Conservation (phyloP, 306 rosid species). For the Rubus idaeus region DNA sequence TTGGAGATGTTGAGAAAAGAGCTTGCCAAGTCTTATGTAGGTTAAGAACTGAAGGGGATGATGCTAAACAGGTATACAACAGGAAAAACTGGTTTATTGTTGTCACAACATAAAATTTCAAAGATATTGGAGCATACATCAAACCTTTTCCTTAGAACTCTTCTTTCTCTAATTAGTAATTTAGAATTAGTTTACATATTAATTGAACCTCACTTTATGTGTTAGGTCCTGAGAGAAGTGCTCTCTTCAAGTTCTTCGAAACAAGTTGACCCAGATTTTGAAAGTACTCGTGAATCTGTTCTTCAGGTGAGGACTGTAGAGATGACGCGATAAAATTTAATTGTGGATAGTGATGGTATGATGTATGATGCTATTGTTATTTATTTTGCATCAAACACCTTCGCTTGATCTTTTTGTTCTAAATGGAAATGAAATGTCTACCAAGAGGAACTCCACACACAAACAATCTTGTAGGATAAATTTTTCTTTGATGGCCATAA, state of each 20-base stretch:
- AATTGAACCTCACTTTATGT: conserved; percentile 17
- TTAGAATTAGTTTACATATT: background rate
- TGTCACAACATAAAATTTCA: background rate
- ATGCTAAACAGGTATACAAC: conserved; percentile 63
- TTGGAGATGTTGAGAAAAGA: conserved; percentile 77
- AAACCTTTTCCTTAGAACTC: background rate
- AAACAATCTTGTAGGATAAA: background rate
- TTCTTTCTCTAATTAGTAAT: background rate
- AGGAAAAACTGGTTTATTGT: conserved; percentile 12
- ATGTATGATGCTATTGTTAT: background rate
- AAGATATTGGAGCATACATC: background rate
- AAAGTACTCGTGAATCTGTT: conserved; percentile 68
- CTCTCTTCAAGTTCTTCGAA: conserved; percentile 58
- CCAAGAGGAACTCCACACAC: background rate
- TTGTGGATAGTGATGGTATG: conserved; percentile 2
- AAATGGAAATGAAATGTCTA: background rate
- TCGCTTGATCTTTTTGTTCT: background rate
- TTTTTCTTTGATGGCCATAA: background rate
- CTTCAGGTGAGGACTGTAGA: conserved; percentile 60
- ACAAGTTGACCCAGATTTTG: conserved; percentile 62
- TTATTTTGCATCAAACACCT: background rate
- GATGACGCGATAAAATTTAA: background rate
- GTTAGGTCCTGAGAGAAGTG: conserved; percentile 68
- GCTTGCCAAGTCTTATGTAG: conserved; percentile 74
- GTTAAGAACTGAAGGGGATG: conserved; percentile 73